phyloP scores from a whole-genome alignment of 371 early-diverging fungal species.

The Lichtheimia ramosa region DNA sequence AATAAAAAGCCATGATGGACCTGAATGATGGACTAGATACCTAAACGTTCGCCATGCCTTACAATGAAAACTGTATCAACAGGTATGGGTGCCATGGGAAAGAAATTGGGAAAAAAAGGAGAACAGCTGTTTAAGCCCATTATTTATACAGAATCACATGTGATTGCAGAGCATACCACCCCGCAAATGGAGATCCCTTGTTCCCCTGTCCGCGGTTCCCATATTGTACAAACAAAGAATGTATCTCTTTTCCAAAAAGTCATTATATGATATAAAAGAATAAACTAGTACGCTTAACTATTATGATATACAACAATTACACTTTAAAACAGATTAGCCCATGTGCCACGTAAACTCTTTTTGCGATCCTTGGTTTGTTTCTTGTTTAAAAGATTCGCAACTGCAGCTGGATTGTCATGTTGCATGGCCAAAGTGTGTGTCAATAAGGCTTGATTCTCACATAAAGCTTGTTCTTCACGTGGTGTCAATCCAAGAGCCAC shows the following conservation, averaged over 20 bases:
- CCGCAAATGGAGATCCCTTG: too few relatives aligned
- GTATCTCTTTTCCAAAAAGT: too few relatives aligned
- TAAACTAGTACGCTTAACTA: not conserved
- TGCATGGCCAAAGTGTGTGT: conserved; percentile 29
- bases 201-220: too few relatives aligned
- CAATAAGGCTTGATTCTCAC: conserved; percentile 32
- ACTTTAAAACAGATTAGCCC: not conserved
- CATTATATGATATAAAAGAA: not conserved
- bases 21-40: conserved; percentile 12
- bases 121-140: not conserved
- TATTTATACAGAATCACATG: too few relatives aligned
- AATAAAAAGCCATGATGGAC: too few relatives aligned
- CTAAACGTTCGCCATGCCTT: conserved; percentile 28
- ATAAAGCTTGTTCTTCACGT: conserved; percentile 34
- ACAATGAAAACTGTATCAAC: conserved; percentile 22
- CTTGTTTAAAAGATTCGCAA: conserved; percentile 14
- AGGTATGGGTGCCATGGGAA: conserved; percentile 9
- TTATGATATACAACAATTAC: too few relatives aligned
- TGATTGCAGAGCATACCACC: too few relatives aligned
- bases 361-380: conserved; percentile 15
- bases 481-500: conserved; percentile 31
- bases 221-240: too few relatives aligned
- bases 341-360: conserved; percentile 3
- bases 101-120: conserved; percentile 2
- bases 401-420: conserved; percentile 16